These are phyloP conservation scores for Rhizophagus clarus DNA, from an alignment of 192 early-diverging fungal genomes.

Conservation along the genomic window DNA sequence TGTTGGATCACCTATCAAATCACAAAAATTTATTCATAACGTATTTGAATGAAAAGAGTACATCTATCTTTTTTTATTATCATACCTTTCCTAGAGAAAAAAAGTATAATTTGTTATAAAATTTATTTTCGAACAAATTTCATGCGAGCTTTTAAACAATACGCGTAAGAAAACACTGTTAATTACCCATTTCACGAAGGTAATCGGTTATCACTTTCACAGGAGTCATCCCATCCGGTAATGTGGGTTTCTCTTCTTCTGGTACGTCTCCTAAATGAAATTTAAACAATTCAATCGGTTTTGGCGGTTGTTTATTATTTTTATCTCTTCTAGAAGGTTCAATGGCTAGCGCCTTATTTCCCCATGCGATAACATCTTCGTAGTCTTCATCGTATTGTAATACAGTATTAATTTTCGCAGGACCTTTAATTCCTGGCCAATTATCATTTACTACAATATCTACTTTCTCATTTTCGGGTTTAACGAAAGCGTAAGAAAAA, in stretches of 20 bases:
- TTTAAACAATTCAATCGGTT: constrained; percentile 16
- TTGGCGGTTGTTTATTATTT: not conserved
- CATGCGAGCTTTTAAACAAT: not conserved
- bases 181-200: constrained; percentile 19
- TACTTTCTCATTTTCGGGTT: not conserved
- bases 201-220: constrained; percentile 26
- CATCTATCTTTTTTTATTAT: not conserved
- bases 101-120: not conserved
- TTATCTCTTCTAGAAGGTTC: not conserved
- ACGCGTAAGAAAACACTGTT: not conserved
- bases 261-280: constrained; percentile 21
- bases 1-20: constrained; percentile 1
- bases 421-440: not conserved
- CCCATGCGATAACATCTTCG: not conserved
- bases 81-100: not conserved
- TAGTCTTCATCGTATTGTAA: constrained; percentile 22
- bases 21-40: constrained; percentile 1
- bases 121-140: too few species aligned
- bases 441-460: constrained; percentile 3
- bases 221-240: not conserved
- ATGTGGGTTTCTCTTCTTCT: constrained; percentile 9
- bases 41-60: not conserved
- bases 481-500: constrained; percentile 6
- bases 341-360: not conserved
- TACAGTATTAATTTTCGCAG: constrained; percentile 13